Base-by-base conservation (phyloP, 225 moss, liverwort and hornwort species). In the Straminergon stramineum region DNA sequence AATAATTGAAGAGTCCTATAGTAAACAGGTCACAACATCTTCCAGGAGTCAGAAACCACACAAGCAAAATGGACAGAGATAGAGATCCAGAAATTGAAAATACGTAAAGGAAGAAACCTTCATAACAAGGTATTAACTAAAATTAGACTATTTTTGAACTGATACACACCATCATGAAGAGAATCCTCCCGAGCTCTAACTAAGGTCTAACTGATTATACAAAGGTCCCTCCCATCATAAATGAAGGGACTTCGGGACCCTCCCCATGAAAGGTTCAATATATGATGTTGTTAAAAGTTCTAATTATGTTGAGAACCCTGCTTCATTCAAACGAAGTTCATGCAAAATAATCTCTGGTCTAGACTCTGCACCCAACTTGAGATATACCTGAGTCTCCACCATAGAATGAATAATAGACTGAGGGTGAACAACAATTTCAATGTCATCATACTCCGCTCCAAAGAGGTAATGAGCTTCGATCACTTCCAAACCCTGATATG, bases 341-440 rank as follows among this genome's bases (percentile, higher is more conserved):
- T 28, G 64, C 24, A 30, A 81, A 61, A 81, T 24, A 21, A 58
- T 69, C 51, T n/a, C 55, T 28, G 12, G 57, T 87, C 73, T 66
- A 55, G 39, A 83, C n/a, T 84, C 43, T 57, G 87, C 82, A 70
- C 48, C 39, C 57, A 81, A 84, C n/a, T 89, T 82, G 53, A 87
- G 60, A 74, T n/a, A 45, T 89, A 97, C 98, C 98, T 99, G 98
- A 61, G 99, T 99, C 91, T 99, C 99, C 89, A 99, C 92, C 99
- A 99, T 99, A 41, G 99, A 99, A 89, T 99, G 99, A 87, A 99
- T 95, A 60, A 99, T 96, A 26, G 99, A 99, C 89, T 99, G 99
- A 15, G 99, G 99, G 91, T 99, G 99, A 51, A 99, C 96, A 73
- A 99, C 93, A 53, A 99, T 97, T 15, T 99, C 97, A 87, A 99